Evolutionary conservation across 2,329 filamentous ascomycete species (phyloP), one percentile per base, ranked within the genome.

Genomic region (Nannizziopsis barbatae): DNA sequence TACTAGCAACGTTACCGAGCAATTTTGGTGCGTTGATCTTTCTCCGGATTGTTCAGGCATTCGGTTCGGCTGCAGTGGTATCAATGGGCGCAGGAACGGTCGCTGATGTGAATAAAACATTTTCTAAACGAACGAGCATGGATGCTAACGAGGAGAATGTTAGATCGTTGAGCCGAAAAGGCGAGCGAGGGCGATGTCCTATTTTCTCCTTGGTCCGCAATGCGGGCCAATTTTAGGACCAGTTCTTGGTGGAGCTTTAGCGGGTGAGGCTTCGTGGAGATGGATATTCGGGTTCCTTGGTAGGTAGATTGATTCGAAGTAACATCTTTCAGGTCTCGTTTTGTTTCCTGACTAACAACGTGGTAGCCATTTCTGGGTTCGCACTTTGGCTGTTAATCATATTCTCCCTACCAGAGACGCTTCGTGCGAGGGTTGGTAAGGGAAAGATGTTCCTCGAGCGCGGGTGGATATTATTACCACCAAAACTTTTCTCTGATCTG

Each of bases 191-290:
- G 42, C 42, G 2, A 45, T 45, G 33, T 45, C 42, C 9, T 35
- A 35, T 10, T 45, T 45, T 27, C 31, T 45, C 6, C 42, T 45
- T 17, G 42, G 42, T 14, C 42, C 42, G 2, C 42, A 45, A 14
- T 45, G 74, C n/a, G 72, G 71, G 0, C 67, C 63, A 0, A 67
- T 68, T 1, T 58, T 72, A 36, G 57, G 57, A 8, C 55, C 55
- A 10, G 47, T 56, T 17, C 10, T 58, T 15, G 54, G 55, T 27
- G 54, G 56, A 35, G 52, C 49, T 1, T 50, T 62, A 20, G 53
- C 53, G 1, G 44, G 50, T 18, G 32, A 47, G 2, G 49, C 45
- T 1, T 55, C 49, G 36, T 62, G 59, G 59, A 44, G 58, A 36
- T 62, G 59, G 58, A 50, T 57, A 17, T 57, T 60, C 14, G 42